A percentile compares a stretch with the other conserved stretches of the same genome.
These are phyloP conservation scores for Taiwanofungus camphoratus DNA, from an alignment of 1,284 basidiomycete genomes.

Conservation along the genomic window DNA sequence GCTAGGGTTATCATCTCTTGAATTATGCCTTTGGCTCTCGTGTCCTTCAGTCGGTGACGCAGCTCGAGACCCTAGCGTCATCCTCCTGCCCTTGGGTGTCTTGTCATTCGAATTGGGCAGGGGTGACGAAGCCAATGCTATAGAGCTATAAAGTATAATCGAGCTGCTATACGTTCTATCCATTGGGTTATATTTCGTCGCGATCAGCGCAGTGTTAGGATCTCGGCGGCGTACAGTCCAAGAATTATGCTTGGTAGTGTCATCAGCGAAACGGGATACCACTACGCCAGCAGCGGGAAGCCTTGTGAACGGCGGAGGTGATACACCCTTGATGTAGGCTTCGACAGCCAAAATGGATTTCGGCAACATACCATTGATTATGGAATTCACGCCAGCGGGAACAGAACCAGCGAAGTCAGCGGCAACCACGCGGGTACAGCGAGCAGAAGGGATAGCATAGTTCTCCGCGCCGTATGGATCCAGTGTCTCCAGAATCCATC, in stretches of 20 bases:
- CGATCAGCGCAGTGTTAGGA: slow-evolving; percentile 46
- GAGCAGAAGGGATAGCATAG: slow-evolving; percentile 91
- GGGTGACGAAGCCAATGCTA: slow-evolving; percentile 7
- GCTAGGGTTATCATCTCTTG: neutral
- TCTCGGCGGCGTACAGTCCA: slow-evolving; percentile 62
- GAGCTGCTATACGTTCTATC: slow-evolving; percentile 44
- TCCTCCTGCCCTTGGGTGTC: slow-evolving; percentile 16
- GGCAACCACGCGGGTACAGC: slow-evolving; percentile 84
- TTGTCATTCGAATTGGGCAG: slow-evolving; percentile 12
- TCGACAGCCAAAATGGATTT: slow-evolving; percentile 70
- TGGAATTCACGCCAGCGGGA: slow-evolving; percentile 82
- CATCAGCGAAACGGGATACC: slow-evolving; percentile 45
- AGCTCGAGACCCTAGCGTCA: slow-evolving; percentile 6
- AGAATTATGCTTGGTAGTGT: slow-evolving; percentile 31
- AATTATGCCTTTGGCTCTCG: slow-evolving; percentile 2
- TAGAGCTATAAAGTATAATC: slow-evolving; percentile 35
- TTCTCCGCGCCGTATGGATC: slow-evolving; percentile 96
- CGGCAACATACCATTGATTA: slow-evolving; percentile 77
- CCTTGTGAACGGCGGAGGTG: slow-evolving; percentile 60
- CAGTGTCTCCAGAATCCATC: slow-evolving; percentile 95
- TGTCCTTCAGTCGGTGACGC: slow-evolving; percentile 2
- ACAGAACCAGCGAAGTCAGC: slow-evolving; percentile 88
- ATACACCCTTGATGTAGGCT: slow-evolving; percentile 55
- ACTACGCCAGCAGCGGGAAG: slow-evolving; percentile 59
- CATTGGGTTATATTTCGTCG: slow-evolving; percentile 43